Conservation (phyloP, 2,329 filamentous ascomycete species). For the Penicillium sp. region DNA sequence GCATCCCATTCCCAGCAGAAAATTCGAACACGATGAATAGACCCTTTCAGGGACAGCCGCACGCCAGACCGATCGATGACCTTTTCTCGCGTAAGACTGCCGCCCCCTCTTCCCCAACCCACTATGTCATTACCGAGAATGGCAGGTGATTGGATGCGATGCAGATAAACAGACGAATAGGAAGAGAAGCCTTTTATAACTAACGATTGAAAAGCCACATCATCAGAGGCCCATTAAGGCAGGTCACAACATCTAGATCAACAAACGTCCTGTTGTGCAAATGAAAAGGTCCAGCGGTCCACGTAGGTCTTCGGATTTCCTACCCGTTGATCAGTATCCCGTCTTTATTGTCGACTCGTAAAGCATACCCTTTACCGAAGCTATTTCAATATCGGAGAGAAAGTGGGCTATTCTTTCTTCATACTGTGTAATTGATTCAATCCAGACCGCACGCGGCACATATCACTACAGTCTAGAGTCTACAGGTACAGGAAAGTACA, state of each 20-base stretch:
- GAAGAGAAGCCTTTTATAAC: neutral
- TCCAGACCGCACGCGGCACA: neutral
- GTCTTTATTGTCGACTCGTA: neutral
- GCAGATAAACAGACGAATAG: neutral
- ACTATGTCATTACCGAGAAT: neutral
- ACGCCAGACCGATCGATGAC: neutral
- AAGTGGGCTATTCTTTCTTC: neutral
- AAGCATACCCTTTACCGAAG: neutral
- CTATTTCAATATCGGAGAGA: neutral
- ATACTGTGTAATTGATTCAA: neutral
- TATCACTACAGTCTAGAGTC: too few species aligned
- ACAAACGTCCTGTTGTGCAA: neutral
- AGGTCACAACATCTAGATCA: neutral
- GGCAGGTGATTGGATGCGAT: neutral
- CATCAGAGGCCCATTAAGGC: neutral
- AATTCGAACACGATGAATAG: too few species aligned
- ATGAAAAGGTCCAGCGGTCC: neutral
- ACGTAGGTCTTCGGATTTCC: neutral
- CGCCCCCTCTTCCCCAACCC: neutral
- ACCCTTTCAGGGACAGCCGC: neutral
- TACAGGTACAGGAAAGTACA: too few species aligned
- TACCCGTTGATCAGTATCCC: neutral
- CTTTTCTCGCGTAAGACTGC: neutral
- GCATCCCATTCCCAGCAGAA: too few species aligned
- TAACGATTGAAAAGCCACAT: neutral